Evolutionary conservation across 1,284 basidiomycete genomes (phyloP), one percentile per base, ranked within the genome.

Genomic region (Rhodotorula sp.): DNA sequence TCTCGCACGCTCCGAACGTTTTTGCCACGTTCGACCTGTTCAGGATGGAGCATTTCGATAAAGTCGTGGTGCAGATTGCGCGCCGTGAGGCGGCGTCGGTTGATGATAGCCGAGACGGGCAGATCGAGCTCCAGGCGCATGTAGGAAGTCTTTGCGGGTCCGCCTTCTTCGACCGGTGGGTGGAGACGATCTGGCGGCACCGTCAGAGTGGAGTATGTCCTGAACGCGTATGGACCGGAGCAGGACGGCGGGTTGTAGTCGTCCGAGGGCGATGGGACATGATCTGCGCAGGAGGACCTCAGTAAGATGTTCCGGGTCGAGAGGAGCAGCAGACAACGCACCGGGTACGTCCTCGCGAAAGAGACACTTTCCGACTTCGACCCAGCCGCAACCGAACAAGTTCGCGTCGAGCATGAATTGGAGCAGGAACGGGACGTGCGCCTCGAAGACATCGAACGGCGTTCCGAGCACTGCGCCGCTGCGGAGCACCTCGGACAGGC

Each of bases 381-480:
- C 84, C 86, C 89, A 92, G 15, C 91, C 93, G 80, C 95, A 98
- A 3, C 95, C 95, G 78, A 94, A 97, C 49, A 99, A 84, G 71
- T 93, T 93, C 81, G 92, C 95, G 82, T 99, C 95, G 80, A 90
- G 90, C 86, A 98, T 87, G 83, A 97, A 97, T 81, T 98, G 95
- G 34, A 98, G 84, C 57, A 88, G 84, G 80, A 89, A 97, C 78
- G 87, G 90, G 78, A 98, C 85, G 82, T 99, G 95, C 72, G 89
- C 90, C 81, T 99, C 95, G 80, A 90, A 97, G 12, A 90, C 69
- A 77, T 87, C 85, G 82, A 91, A 91, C 60, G 86, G 86, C 78
- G 87, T 88, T 47, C 86, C 85, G 86, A 95, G 89, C 55, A 97
- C 86, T 7, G 87, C 87, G 31, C 91, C 92, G 28, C 90, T 90